Evolutionary conservation across 148 eudicot species (phyloP).

Genomic region (Fallopia convolvulus): DNA sequence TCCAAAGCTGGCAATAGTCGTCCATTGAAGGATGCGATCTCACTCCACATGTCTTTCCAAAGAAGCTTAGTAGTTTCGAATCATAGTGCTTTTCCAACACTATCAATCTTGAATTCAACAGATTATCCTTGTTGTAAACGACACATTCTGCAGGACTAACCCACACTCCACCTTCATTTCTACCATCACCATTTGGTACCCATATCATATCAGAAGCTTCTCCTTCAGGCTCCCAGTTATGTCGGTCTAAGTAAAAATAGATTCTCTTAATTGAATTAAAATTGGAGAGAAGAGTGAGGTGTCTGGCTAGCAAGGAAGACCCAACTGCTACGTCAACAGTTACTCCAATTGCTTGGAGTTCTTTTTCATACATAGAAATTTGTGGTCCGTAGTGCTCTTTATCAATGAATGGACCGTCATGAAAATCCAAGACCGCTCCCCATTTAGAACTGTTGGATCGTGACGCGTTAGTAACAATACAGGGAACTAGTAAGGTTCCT

Average conservation of each 20-base stretch:
- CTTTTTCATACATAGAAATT: conserved; percentile 26
- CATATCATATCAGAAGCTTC: conserved; percentile 23
- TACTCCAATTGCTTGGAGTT: conserved; percentile 45
- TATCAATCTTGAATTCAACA: conserved; percentile 31
- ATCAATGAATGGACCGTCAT: conserved; percentile 65
- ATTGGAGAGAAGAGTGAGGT: conserved; percentile 27
- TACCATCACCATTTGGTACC: conserved; percentile 30
- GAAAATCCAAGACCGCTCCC: conserved; percentile 17
- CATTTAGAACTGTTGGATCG: conserved; percentile 16
- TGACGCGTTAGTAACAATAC: too few relatives aligned
- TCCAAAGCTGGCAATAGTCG: conserved; percentile 59
- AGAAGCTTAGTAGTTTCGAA: conserved; percentile 26
- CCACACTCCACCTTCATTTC: conserved; percentile 35
- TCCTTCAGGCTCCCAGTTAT: conserved; percentile 28
- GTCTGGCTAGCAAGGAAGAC: conserved; percentile 29
- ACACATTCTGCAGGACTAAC: conserved; percentile 43
- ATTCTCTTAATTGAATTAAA: conserved; percentile 30
- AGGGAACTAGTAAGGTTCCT: too few relatives aligned
- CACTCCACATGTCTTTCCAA: conserved; percentile 34
- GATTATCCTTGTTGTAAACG: conserved; percentile 32
- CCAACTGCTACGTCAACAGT: conserved; percentile 18
- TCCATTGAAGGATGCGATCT: conserved; percentile 35
- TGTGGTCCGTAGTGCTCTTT: conserved; percentile 38
- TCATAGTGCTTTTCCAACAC: conserved; percentile 37
- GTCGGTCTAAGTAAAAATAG: conserved; percentile 26